These are phyloP conservation scores for Botryosphaeria dothidea DNA, from an alignment of 2,329 filamentous ascomycete genomes.

Conservation along the genomic window DNA sequence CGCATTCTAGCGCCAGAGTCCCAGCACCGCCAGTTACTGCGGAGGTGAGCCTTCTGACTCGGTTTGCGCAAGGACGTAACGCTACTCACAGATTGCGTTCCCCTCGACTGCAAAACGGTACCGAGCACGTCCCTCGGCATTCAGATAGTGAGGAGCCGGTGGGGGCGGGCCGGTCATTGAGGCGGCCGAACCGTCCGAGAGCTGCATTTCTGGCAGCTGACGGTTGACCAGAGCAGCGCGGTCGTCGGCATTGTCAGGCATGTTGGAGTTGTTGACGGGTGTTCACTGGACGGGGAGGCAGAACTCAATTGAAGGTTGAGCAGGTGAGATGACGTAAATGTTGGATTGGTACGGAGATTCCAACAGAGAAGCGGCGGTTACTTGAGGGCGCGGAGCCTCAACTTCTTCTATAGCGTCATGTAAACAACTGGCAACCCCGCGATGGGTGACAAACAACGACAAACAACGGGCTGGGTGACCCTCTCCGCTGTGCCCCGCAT, in stretches of 20 bases:
- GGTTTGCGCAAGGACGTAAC: not conserved
- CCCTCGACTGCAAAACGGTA: slow-evolving; percentile 54
- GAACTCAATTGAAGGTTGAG: not conserved
- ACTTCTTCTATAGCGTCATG: not conserved
- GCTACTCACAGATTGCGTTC: slow-evolving; percentile 52
- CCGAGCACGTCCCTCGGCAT: slow-evolving; percentile 43
- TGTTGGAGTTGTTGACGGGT: slow-evolving; percentile 21
- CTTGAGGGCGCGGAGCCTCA: no score
- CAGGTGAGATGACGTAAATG: not conserved
- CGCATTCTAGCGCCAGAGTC: slow-evolving; percentile 59
- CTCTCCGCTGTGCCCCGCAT: not conserved
- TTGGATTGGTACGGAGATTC: not conserved
- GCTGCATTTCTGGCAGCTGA: slow-evolving; percentile 50
- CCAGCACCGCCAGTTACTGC: slow-evolving; percentile 67
- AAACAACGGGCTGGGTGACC: slow-evolving; percentile 12
- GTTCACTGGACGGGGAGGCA: not conserved
- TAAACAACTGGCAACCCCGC: not conserved
- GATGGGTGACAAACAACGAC: slow-evolving; percentile 7
- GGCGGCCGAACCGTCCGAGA: slow-evolving; percentile 44
- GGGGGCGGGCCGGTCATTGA: slow-evolving; percentile 48
- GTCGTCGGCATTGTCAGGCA: slow-evolving; percentile 39
- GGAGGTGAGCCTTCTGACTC: not conserved
- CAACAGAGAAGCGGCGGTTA: no score
- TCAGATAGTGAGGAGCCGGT: slow-evolving; percentile 45
- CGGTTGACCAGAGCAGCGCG: slow-evolving; percentile 47